Conservation (phyloP, 2,329 filamentous ascomycete species). For the Annulohypoxylon truncatum region DNA sequence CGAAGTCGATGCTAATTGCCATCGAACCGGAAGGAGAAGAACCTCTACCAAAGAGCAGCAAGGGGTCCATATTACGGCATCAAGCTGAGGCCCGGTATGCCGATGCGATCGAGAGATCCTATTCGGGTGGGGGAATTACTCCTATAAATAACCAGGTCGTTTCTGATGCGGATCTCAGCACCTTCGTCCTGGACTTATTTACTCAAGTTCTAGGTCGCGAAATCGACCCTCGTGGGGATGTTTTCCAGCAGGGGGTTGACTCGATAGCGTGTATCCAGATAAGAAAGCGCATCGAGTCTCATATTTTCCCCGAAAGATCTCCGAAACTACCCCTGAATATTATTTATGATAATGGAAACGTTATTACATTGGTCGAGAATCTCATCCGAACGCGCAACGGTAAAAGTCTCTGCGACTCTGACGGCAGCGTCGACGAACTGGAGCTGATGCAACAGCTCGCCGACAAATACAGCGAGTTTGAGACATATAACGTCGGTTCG, state of each 20-base stretch:
- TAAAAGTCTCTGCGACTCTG: neutral
- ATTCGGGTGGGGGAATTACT: constrained; percentile 46
- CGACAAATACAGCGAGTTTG: constrained; percentile 46
- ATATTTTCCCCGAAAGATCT: constrained; percentile 31
- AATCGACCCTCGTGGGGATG: constrained; percentile 57
- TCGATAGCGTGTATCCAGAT: constrained; percentile 69
- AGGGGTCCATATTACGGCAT: constrained; percentile 67
- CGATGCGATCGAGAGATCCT: constrained; percentile 59
- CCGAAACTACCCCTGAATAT: constrained; percentile 63
- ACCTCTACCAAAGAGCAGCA: constrained; percentile 69
- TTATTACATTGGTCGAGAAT: constrained; percentile 50
- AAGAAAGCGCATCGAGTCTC: constrained; percentile 50
- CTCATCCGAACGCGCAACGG: constrained; percentile 32
- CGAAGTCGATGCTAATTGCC: constrained; percentile 62
- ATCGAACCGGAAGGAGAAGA: constrained; percentile 50
- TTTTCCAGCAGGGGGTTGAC: constrained; percentile 70
- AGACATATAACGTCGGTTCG: neutral
- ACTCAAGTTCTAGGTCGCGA: constrained; percentile 46
- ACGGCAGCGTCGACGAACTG: constrained; percentile 29
- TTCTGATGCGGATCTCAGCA: constrained; percentile 51
- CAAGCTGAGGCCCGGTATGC: constrained; percentile 63
- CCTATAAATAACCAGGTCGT: constrained; percentile 32
- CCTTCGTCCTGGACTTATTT: constrained; percentile 51
- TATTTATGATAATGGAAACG: constrained; percentile 68
- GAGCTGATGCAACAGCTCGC: constrained; percentile 46